Evolutionary conservation across 2,329 filamentous ascomycete species (phyloP), one percentile per base, ranked within the genome.

Genomic region (Talaromyces marneffei): DNA sequence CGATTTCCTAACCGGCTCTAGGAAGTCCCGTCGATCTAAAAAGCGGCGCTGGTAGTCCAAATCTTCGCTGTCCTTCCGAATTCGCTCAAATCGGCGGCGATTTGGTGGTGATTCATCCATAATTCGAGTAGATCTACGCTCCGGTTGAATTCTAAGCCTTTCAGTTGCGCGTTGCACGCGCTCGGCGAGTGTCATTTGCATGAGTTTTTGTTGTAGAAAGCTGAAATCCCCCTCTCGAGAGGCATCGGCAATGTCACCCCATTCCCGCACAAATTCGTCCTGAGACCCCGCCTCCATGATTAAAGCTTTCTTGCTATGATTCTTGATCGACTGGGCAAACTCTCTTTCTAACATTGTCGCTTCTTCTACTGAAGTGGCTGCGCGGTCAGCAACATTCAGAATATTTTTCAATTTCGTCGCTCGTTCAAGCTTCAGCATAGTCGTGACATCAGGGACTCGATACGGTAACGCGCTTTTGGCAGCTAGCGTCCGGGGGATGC

Each of bases 351-450:
- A 23, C 3, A 31, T 52, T 29, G 2, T 37, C 20, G 57, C 44
- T 40, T 50, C 44, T 40, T 59, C 18, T 1, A 59, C 25, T 31
- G 25, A 27, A 6, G 44, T 52, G 20, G 44, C 57, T 1, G 57
- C 44, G 7, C 25, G 57, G 20, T 59, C 33, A 16, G 57, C 35
- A 10, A 52, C 44, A 31, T 52, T 59, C 4, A 59, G 42, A 1
- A 59, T 52, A 14, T 50, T 50, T 10, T 40, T 59, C 23, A 59
- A 9, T 31, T 52, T 59, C 44, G 40, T 52, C 9, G 31, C 42
- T 37, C 57, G 44, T 35, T 59, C 57, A 40, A 59, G 57, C 44
- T 50, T 52, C 23, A 52, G 3, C 42, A 59, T 29, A 23, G 35
- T n/a, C 6, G 25, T 12, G 9, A 50, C 23, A 39, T 40, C n/a